Evolutionary conservation across 1,284 basidiomycete species (phyloP).

Genomic region (Naganishia liquefaciens): DNA sequence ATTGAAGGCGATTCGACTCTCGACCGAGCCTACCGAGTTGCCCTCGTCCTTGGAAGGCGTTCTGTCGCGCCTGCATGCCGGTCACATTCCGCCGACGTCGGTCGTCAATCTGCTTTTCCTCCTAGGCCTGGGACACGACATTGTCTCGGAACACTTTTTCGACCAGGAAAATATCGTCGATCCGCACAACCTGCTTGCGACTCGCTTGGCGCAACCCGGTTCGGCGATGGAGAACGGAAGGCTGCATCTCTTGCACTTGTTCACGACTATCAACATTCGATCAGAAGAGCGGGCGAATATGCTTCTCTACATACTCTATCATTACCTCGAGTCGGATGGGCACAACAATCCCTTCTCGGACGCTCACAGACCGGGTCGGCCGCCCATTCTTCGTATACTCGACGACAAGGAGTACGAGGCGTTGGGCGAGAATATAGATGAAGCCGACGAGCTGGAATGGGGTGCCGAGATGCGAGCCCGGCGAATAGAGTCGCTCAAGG

Average conservation of each 20-base stretch:
- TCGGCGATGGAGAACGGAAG: slow-evolving; percentile 72
- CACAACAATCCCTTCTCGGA: slow-evolving; percentile 68
- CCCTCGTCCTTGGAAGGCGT: slow-evolving; percentile 72
- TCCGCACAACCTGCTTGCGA: slow-evolving; percentile 59
- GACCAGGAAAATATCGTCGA: slow-evolving; percentile 22
- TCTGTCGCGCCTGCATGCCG: slow-evolving; percentile 45
- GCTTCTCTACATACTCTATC: slow-evolving; percentile 75
- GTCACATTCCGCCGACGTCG: slow-evolving; percentile 45
- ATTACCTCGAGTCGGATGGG: slow-evolving; percentile 58
- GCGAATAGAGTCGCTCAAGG: slow-evolving; percentile 30
- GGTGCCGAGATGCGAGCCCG: slow-evolving; percentile 31
- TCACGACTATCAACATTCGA: slow-evolving; percentile 67
- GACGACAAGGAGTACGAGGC: slow-evolving; percentile 31
- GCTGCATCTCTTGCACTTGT: slow-evolving; percentile 76
- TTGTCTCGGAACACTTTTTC: slow-evolving; percentile 14
- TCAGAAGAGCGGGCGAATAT: slow-evolving; percentile 70
- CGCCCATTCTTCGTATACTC: slow-evolving; percentile 27
- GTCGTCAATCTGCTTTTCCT: slow-evolving; percentile 39
- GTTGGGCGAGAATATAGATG: slow-evolving; percentile 32
- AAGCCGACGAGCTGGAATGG: slow-evolving; percentile 32
- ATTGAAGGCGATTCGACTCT: slow-evolving; percentile 72
- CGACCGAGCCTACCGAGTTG: slow-evolving; percentile 66
- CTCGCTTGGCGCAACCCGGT: slow-evolving; percentile 69
- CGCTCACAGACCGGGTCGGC: slow-evolving; percentile 15
- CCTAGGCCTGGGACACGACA: slow-evolving; percentile 26